phyloP scores from a whole-genome alignment of 441 rosid genomes.

The Daphne laureola region DNA sequence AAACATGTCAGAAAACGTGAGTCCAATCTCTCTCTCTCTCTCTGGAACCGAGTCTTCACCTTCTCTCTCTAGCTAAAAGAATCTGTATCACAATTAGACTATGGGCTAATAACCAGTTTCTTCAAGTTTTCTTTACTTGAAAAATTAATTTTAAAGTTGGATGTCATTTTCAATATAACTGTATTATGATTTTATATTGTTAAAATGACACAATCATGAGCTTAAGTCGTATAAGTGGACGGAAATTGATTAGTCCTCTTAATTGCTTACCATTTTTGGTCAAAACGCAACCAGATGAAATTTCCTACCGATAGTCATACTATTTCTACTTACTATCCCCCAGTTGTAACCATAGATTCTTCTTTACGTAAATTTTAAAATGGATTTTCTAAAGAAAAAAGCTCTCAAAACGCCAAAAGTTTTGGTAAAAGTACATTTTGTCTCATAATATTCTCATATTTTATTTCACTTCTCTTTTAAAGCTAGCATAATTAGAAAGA shows the following conservation, averaged over 20 bases:
- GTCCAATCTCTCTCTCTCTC: conserved; percentile 4
- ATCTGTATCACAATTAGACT: conserved; percentile 14
- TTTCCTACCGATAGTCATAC: neutral
- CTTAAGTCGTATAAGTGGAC: conserved; percentile 13
- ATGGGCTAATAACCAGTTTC: conserved; percentile 20
- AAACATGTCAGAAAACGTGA: conserved; percentile 4
- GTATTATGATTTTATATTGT: neutral
- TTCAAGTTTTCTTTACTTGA: conserved; percentile 12
- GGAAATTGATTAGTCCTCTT: conserved; percentile 7
- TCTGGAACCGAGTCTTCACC: conserved; percentile 4
- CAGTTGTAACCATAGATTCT: too few species aligned
- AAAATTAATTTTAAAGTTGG: conserved; percentile 3
- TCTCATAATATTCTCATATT: too few species aligned
- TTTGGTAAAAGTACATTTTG: too few species aligned
- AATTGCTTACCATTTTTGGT: conserved; percentile 9
- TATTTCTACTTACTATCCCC: too few species aligned
- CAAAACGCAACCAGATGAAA: conserved; percentile 14
- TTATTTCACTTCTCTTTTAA: too few species aligned
- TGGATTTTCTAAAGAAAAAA: too few species aligned
- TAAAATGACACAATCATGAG: neutral
- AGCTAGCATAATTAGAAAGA: too few species aligned
- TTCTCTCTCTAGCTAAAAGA: neutral
- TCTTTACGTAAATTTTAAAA: too few species aligned
- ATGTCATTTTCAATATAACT: neutral
- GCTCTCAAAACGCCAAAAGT: too few species aligned